Conservation (phyloP, 768 basidiomycete genomes). For the Hericium erinaceus region DNA sequence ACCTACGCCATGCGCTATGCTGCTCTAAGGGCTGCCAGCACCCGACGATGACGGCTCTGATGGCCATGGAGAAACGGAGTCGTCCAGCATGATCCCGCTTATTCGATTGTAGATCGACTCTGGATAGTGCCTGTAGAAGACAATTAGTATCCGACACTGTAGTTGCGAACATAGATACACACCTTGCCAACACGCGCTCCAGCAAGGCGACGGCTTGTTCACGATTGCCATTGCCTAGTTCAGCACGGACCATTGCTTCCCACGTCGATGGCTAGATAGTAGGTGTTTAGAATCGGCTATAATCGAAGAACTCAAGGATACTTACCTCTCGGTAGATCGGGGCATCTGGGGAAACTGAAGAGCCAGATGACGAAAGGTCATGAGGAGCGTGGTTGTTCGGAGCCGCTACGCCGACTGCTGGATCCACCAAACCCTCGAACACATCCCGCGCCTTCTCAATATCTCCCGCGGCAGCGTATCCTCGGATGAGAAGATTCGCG, state of each 20-base stretch:
- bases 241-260: slow-evolving; percentile 93
- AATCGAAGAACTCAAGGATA: slow-evolving; percentile 5
- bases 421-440: slow-evolving; percentile 77
- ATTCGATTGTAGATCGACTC: slow-evolving; percentile 74
- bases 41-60: slow-evolving; percentile 7
- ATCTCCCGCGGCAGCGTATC: slow-evolving; percentile 56
- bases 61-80: slow-evolving; percentile 41
- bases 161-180: slow-evolving; percentile 12
- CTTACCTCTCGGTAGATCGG: slow-evolving; percentile 78
- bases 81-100: slow-evolving; percentile 71
- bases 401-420: slow-evolving; percentile 77
- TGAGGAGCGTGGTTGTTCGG: slow-evolving; percentile 81
- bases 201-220: slow-evolving; percentile 62
- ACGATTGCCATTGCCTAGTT: slow-evolving; percentile 70
- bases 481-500: slow-evolving; percentile 75
- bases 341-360: slow-evolving; percentile 32
- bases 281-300: background rate
- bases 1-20: background rate
- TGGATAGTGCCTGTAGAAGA: slow-evolving; percentile 51
- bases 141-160: slow-evolving; percentile 6
- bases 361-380: slow-evolving; percentile 29
- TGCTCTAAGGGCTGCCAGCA: slow-evolving; percentile 6
- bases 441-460: slow-evolving; percentile 63
- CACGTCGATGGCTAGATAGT: slow-evolving; percentile 71
- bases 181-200: slow-evolving; percentile 66